These are phyloP conservation scores for Blastocystis sp. DNA, from an alignment of 352 stramenopile species.

Conservation along the genomic window DNA sequence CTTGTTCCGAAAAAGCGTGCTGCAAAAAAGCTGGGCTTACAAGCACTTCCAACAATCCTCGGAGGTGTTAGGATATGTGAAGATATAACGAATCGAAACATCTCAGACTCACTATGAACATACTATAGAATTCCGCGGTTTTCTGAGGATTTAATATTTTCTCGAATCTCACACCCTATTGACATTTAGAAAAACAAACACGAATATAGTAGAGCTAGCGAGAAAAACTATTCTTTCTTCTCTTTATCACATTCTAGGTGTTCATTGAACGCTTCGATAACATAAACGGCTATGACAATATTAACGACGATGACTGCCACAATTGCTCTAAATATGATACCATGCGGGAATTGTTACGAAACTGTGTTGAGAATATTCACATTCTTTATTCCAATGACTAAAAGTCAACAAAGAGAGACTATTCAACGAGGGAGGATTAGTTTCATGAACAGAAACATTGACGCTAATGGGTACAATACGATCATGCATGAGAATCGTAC, in stretches of 20 bases:
- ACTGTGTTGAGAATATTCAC: neutral
- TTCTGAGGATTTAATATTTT: neutral
- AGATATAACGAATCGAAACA: neutral
- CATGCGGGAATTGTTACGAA: neutral
- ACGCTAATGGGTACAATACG: neutral
- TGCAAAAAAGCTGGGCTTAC: neutral
- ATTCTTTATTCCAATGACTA: slow-evolving; percentile 29
- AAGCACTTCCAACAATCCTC: neutral
- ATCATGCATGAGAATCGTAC: slow-evolving; percentile 18
- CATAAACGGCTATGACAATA: slow-evolving; percentile 35
- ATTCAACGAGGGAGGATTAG: slow-evolving; percentile 22
- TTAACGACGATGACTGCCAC: slow-evolving; percentile 15
- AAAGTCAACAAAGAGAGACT: neutral
- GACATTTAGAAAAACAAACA: neutral
- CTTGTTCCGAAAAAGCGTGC: neutral
- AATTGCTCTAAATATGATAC: neutral
- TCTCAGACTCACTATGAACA: neutral
- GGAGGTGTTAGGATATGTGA: neutral
- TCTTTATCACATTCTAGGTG: slow-evolving; percentile 37
- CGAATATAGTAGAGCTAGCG: neutral
- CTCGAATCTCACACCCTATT: neutral
- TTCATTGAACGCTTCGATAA: slow-evolving; percentile 29
- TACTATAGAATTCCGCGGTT: neutral
- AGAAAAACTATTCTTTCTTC: slow-evolving; percentile 19
- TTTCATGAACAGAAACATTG: slow-evolving; percentile 10